Percentiles rank a stretch among this genome's conserved stretches.
Evolutionary conservation across 495 filamentous ascomycete species (phyloP).

Genomic region (Penicillium bialowiezense): DNA sequence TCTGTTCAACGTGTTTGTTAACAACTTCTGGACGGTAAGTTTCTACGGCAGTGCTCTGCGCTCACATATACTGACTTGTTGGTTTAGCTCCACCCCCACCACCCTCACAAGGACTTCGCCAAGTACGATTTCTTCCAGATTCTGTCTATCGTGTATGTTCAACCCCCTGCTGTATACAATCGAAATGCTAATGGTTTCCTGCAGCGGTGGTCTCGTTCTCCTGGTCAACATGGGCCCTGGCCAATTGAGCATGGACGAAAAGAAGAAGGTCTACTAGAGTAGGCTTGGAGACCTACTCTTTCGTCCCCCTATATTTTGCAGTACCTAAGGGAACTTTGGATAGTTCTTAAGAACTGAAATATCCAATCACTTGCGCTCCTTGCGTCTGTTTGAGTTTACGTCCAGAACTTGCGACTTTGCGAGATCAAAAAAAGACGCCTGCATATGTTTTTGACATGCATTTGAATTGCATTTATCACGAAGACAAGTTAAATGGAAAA

Average conservation of each 20-base stretch:
- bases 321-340: too few relatives aligned
- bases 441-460: slow-evolving; percentile 18
- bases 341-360: slow-evolving; percentile 2
- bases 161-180: not conserved
- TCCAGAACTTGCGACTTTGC: not conserved
- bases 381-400: slow-evolving; percentile 5
- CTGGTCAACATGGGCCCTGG: slow-evolving; percentile 98
- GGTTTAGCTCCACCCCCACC: slow-evolving; percentile 91
- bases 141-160: slow-evolving; percentile 87
- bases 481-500: slow-evolving; percentile 22
- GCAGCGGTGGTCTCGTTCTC: slow-evolving; percentile 82
- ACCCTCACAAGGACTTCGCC: slow-evolving; percentile 99
- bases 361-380: not conserved
- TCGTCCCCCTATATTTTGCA: slow-evolving; percentile 17
- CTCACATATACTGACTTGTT: slow-evolving; percentile 2
- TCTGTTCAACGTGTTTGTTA: slow-evolving; percentile 93
- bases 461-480: slow-evolving; percentile 18
- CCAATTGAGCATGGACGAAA: slow-evolving; percentile 97
- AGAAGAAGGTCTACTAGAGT: slow-evolving; percentile 97
- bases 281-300: not conserved
- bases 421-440: slow-evolving; percentile 12
- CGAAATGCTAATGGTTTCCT: slow-evolving; percentile 14
- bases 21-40: slow-evolving; percentile 99
- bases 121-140: slow-evolving; percentile 99
- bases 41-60: not conserved